Conservation (phyloP, 2,329 filamentous ascomycete species). For the Aspergillus udagawae region DNA sequence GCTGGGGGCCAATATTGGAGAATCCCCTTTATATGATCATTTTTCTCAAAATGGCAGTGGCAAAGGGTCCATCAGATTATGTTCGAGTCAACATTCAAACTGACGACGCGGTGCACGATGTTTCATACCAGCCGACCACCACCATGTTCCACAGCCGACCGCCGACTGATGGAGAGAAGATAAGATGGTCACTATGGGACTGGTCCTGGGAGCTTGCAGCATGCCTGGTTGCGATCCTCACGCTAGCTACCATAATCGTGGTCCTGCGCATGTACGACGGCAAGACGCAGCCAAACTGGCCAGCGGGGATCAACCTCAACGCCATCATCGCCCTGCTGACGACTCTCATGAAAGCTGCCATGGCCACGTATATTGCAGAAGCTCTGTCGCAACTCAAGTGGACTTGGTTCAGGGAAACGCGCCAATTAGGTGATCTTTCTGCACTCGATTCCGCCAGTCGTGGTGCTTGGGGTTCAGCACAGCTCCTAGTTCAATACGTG, state of each 20-base stretch:
- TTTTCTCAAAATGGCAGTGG: neutral
- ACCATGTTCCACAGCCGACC: too few species aligned
- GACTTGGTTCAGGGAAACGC: conserved; percentile 28
- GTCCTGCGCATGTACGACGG: conserved; percentile 27
- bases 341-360: conserved; percentile 26
- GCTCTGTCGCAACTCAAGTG: conserved; percentile 33
- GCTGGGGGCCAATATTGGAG: too few species aligned
- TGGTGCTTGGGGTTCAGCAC: conserved; percentile 25
- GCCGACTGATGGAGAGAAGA: neutral
- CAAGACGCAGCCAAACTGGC: conserved; percentile 27
- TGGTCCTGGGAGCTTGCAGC: conserved; percentile 21
- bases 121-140: neutral
- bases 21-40: too few species aligned
- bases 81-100: neutral
- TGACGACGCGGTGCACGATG: neutral
- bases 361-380: conserved; percentile 28
- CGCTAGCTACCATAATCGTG: conserved; percentile 32
- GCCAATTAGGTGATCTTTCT: conserved; percentile 28
- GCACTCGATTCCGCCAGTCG: conserved; percentile 32
- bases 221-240: conserved; percentile 25
- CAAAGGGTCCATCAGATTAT: neutral
- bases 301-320: conserved; percentile 31
- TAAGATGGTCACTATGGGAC: conserved; percentile 8
- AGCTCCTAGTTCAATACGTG: conserved; percentile 22
- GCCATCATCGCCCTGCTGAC: conserved; percentile 27